These are phyloP conservation scores for Lodderomyces jiufengensis DNA, from an alignment of 1,139 yeast species.

Conservation along the genomic window DNA sequence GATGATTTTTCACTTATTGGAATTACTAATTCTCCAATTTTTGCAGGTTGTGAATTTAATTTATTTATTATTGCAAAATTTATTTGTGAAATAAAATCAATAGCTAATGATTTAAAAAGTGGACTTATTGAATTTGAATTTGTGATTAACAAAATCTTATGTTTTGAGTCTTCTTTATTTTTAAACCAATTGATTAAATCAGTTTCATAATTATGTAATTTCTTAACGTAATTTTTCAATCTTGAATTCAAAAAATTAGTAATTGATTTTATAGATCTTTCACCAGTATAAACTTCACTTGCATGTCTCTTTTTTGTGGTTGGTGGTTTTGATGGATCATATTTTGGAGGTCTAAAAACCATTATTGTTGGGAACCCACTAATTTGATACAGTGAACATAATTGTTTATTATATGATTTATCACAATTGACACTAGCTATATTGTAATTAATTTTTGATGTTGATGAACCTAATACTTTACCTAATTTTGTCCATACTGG, in stretches of 20 bases:
- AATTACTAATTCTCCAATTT: conserved; percentile 9
- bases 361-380: conserved; percentile 80
- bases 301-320: conserved; percentile 40
- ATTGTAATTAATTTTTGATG: conserved; percentile 54
- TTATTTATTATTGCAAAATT: conserved; percentile 28
- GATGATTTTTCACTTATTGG: conserved; percentile 24
- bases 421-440: conserved; percentile 92
- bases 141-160: conserved; percentile 44
- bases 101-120: conserved; percentile 66
- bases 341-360: conserved; percentile 80
- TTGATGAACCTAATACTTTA: conserved; percentile 40
- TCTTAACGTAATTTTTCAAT: conserved; percentile 69
- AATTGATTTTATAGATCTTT: conserved; percentile 57
- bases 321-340: conserved; percentile 20
- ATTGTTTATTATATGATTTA: conserved; percentile 54
- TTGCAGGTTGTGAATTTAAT: conserved; percentile 17
- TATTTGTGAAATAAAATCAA: conserved; percentile 54
- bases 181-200: conserved; percentile 28
- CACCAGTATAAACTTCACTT: conserved; percentile 67
- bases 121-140: conserved; percentile 52
- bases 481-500: conserved; percentile 64
- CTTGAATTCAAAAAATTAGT: conserved; percentile 57
- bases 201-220: conserved; percentile 30
- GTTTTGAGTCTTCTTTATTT: conserved; percentile 16
- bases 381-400: conserved; percentile 67